A percentile compares a stretch with the other conserved stretches of the same genome.
Evolutionary conservation across 2,329 filamentous ascomycete species (phyloP).

Genomic region (Talaromyces sp.): DNA sequence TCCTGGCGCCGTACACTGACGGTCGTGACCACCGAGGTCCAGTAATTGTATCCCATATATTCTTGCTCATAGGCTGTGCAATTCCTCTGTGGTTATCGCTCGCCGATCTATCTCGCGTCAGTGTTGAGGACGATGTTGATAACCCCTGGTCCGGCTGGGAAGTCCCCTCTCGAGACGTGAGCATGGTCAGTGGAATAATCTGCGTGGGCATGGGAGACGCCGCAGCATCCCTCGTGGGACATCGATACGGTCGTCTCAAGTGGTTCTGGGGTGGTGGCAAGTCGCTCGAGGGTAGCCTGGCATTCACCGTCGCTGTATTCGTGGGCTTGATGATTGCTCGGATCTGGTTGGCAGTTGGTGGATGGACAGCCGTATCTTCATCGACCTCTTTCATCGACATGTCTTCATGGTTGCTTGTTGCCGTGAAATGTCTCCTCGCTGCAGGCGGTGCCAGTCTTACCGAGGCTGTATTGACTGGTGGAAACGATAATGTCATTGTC

Average conservation of each 20-base stretch:
- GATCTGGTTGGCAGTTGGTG: slow-evolving; percentile 69
- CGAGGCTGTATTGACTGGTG: slow-evolving; percentile 90
- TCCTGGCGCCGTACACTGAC: slow-evolving; percentile 90
- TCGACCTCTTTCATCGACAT: slow-evolving; percentile 16
- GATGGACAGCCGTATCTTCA: slow-evolving; percentile 51
- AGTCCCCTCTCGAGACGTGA: slow-evolving; percentile 65
- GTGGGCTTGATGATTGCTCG: slow-evolving; percentile 65
- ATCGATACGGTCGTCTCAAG: slow-evolving; percentile 78
- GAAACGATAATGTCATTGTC: slow-evolving; percentile 97
- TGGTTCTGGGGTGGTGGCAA: slow-evolving; percentile 98
- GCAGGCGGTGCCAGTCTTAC: slow-evolving; percentile 80
- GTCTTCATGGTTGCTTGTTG: slow-evolving; percentile 29
- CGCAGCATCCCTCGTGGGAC: slow-evolving; percentile 81
- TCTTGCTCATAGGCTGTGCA: slow-evolving; percentile 88
- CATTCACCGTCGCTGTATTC: slow-evolving; percentile 77
- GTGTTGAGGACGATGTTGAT: slow-evolving; percentile 23
- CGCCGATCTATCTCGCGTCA: slow-evolving; percentile 59
- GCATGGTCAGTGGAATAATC: slow-evolving; percentile 86
- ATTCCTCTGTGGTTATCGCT: slow-evolving; percentile 89
- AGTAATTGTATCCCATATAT: slow-evolving; percentile 93
- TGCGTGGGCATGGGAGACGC: slow-evolving; percentile 96
- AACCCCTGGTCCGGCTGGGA: slow-evolving; percentile 68
- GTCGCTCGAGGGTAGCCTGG: slow-evolving; percentile 78
- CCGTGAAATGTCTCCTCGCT: slow-evolving; percentile 62
- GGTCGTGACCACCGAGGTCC: slow-evolving; percentile 88